These are phyloP conservation scores for Seiridium cupressi DNA, from an alignment of 2,329 filamentous ascomycete species.

Conservation along the genomic window DNA sequence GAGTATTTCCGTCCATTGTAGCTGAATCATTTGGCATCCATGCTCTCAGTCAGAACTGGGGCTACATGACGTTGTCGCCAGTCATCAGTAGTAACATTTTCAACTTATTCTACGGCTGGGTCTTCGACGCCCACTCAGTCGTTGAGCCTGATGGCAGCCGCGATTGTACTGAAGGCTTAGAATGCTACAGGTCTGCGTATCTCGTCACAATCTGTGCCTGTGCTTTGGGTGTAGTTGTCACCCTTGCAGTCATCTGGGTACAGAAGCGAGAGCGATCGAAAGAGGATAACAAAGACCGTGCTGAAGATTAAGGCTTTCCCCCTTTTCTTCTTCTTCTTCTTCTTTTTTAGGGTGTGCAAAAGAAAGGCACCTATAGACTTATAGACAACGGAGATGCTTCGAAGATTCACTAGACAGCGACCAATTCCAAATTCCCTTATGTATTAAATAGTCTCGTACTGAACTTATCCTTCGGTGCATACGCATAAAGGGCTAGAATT, in stretches of 20 bases:
- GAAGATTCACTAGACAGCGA: too few species aligned
- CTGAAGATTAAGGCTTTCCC: conserved; percentile 28
- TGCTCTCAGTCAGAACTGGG: conserved; percentile 93
- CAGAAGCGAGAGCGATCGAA: conserved; percentile 42
- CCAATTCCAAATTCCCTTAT: too few species aligned
- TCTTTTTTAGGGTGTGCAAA: neutral
- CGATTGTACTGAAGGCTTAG: conserved; percentile 72
- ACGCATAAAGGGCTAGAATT: too few species aligned
- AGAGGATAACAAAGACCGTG: conserved; percentile 34
- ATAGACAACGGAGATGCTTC: too few species aligned
- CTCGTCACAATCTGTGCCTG: conserved; percentile 74
- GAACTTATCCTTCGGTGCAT: too few species aligned
- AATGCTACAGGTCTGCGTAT: conserved; percentile 82
- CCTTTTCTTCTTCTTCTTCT: neutral
- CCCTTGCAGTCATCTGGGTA: conserved; percentile 67
- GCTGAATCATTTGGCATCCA: conserved; percentile 89
- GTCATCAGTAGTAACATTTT: conserved; percentile 88
- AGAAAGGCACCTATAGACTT: too few species aligned
- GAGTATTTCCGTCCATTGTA: conserved; percentile 85
- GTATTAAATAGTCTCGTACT: too few species aligned
- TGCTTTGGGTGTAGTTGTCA: conserved; percentile 64
- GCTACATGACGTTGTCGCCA: conserved; percentile 80
- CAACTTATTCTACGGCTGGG: conserved; percentile 83
- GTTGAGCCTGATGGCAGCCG: conserved; percentile 67
- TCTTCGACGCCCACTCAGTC: conserved; percentile 79